phyloP scores from a whole-genome alignment of 2,329 filamentous ascomycete genomes.

The Beauveria brongniartii region DNA sequence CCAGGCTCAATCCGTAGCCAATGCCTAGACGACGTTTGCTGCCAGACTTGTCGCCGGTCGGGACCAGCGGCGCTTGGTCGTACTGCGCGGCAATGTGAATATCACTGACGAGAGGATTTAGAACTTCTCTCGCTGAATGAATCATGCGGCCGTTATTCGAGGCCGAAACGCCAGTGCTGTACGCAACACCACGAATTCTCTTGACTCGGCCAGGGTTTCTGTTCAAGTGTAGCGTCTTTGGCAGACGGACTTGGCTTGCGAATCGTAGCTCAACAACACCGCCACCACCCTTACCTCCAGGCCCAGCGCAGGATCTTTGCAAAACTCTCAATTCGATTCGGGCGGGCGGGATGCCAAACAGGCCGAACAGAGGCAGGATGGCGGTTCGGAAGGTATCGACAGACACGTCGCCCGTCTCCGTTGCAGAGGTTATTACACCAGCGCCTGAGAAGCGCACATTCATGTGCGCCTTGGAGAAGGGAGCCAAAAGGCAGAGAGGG shows the following conservation, averaged over 20 bases:
- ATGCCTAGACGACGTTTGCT: conserved; percentile 65
- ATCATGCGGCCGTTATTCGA: conserved; percentile 96
- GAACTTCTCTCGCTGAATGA: conserved; percentile 73
- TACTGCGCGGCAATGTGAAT: conserved; percentile 84
- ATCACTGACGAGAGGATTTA: conserved; percentile 80
- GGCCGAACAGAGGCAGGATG: conserved; percentile 79
- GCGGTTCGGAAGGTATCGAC: conserved; percentile 92
- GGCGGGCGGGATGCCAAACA: conserved; percentile 73
- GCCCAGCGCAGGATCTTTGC: conserved; percentile 68
- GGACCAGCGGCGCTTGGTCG: conserved; percentile 54
- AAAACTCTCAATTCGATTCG: conserved; percentile 82
- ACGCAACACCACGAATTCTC: conserved; percentile 85
- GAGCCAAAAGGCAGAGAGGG: conserved; percentile 80
- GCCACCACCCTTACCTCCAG: conserved; percentile 69
- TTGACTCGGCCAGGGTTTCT: conserved; percentile 78
- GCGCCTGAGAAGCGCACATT: conserved; percentile 86
- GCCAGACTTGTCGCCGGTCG: conserved; percentile 44
- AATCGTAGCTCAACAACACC: conserved; percentile 92
- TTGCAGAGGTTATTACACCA: conserved; percentile 85
- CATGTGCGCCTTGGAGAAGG: conserved; percentile 85
- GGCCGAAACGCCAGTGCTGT: conserved; percentile 83
- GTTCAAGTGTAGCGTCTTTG: conserved; percentile 85
- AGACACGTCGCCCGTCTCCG: conserved; percentile 75
- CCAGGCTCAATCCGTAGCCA: conserved; percentile 82
- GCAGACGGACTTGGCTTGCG: conserved; percentile 84